Base-by-base conservation (phyloP, 352 stramenopile genomes). In the Phytopythium aichiense region DNA sequence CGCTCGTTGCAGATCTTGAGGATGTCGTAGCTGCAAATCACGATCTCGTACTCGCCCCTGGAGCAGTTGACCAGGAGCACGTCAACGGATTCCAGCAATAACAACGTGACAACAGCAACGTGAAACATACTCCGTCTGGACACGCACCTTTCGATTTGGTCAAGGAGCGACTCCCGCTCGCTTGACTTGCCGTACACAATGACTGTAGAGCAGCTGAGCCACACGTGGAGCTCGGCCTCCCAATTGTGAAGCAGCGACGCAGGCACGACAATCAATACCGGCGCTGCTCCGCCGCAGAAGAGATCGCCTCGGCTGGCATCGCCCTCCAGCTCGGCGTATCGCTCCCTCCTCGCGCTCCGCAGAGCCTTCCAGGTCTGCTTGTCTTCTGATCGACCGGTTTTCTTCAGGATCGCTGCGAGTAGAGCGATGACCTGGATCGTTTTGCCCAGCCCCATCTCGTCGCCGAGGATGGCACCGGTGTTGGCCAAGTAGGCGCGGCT, bases 241-340 rank as follows among this genome's bases (percentile, higher is more conserved):
- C 98, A 99, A 66, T 99, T 99, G 51, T 99, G 88, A 18, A 99
- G 87, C 63, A 98, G 94, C 15, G 89, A 98, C 37, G 97, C 99
- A 28, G 97, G 98, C 8, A 99, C 97, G 40, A 99, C 87, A 56
- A 99, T 95, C 35, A 99, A 80, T 69, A 99, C 96, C 43, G 98
- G 97, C 12, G 66, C 63, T n/a, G 72, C 56, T 18, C 77, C 67
- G 62, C 69, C 58, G 52, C 52, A 67, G 72, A 65, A 96, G 84
- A 23, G 79, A 58, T 63, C 88, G 74, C 49, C 95, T 45, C 55
- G 64, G 35, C 49, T 60, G 31, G 13, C 46, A 56, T 93, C 79
- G 46, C 60, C 71, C 16, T 79, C 9, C 6, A 31, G 23, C 22
- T 51, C 55, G 96, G 18, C 57, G 30, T 63, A 76, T 22, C 66